Conservation (phyloP, 2,329 filamentous ascomycete genomes). For the Fusarium vanettenii region DNA sequence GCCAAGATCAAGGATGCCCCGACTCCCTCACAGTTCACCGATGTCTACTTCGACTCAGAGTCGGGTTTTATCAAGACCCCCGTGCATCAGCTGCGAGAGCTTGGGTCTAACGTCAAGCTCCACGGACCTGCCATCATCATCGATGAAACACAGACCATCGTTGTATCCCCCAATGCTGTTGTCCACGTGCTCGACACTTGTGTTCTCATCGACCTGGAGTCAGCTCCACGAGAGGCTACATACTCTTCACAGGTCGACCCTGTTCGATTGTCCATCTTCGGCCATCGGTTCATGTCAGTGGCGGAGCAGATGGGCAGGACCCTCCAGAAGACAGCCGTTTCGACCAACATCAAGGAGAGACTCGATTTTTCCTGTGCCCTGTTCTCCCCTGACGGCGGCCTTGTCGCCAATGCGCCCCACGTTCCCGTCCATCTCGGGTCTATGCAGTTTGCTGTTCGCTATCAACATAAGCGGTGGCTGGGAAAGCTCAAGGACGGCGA, state of each 20-base stretch:
- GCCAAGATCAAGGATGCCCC: background rate
- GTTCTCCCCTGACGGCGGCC: slow-evolving; percentile 78
- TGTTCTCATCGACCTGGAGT: slow-evolving; percentile 49
- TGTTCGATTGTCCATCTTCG: slow-evolving; percentile 81
- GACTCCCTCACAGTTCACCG: background rate
- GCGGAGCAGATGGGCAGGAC: slow-evolving; percentile 86
- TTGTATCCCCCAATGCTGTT: slow-evolving; percentile 59
- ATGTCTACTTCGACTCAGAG: slow-evolving; percentile 24
- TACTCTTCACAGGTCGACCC: slow-evolving; percentile 65
- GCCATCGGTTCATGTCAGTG: slow-evolving; percentile 85
- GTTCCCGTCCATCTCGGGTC: background rate
- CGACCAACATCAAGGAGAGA: slow-evolving; percentile 83
- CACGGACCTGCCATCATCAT: slow-evolving; percentile 65
- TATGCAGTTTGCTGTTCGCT: slow-evolving; percentile 41
- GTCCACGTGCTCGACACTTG: slow-evolving; percentile 48
- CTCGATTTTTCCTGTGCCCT: slow-evolving; percentile 85
- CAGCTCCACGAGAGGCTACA: background rate
- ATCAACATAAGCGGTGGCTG: background rate
- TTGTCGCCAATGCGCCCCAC: slow-evolving; percentile 57
- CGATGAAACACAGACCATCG: slow-evolving; percentile 78
- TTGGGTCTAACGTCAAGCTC: slow-evolving; percentile 26
- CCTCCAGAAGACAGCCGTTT: slow-evolving; percentile 82
- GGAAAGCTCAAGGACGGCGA: background rate
- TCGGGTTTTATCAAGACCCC: slow-evolving; percentile 39
- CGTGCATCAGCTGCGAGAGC: slow-evolving; percentile 40